Conservation (phyloP, 768 basidiomycete species). For the Pilatotrama ljubarskyi region DNA sequence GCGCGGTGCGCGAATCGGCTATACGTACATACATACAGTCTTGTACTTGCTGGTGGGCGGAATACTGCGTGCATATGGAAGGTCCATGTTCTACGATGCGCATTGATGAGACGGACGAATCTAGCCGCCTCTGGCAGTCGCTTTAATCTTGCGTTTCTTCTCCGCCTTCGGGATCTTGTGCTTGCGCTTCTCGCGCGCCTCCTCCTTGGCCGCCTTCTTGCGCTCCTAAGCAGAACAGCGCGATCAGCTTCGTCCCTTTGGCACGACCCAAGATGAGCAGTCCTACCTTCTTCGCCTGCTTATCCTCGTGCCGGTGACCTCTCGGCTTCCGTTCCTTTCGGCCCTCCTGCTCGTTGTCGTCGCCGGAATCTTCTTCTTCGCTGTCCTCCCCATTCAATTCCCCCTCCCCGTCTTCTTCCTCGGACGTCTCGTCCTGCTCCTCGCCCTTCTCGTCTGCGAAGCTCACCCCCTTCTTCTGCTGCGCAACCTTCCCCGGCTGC, state of each 20-base stretch:
- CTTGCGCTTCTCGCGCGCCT: slow-evolving; percentile 85
- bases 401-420: slow-evolving; percentile 32
- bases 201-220: slow-evolving; percentile 86
- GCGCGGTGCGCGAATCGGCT: background rate
- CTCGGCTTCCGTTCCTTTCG: slow-evolving; percentile 61
- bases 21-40: background rate
- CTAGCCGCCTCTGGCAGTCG: slow-evolving; percentile 32
- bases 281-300: slow-evolving; percentile 82
- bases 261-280: background rate
- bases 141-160: slow-evolving; percentile 84
- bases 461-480: slow-evolving; percentile 12
- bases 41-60: background rate
- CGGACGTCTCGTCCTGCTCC: slow-evolving; percentile 20
- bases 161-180: slow-evolving; percentile 95
- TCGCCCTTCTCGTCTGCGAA: slow-evolving; percentile 18
- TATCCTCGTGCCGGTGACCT: slow-evolving; percentile 93
- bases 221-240: slow-evolving; percentile 61
- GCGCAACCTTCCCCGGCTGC: background rate
- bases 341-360: slow-evolving; percentile 42
- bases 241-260: slow-evolving; percentile 12
- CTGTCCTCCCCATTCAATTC: slow-evolving; percentile 13
- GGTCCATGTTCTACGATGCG: background rate
- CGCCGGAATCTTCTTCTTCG: slow-evolving; percentile 30
- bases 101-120: background rate
- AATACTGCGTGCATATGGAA: slow-evolving; percentile 2